Base-by-base conservation (phyloP, 2,329 filamentous ascomycete species). In the Escovopsis sp. region DNA sequence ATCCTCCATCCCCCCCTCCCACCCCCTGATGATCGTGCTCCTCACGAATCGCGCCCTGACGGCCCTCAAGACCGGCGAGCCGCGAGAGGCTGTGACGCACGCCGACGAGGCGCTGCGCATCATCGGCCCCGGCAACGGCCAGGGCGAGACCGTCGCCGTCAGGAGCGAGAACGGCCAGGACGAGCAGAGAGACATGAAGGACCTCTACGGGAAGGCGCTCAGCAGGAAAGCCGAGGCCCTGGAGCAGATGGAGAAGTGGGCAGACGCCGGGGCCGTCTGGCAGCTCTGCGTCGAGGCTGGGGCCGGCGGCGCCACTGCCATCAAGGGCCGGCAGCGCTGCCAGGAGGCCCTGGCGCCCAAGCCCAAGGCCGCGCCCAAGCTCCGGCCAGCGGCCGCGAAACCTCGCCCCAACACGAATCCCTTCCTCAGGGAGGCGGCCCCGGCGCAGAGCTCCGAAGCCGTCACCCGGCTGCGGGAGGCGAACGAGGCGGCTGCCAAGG, bases 151-250 rank as follows among this genome's bases (percentile, higher is more conserved):
- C 6, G 85, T 98, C 36, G 71, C 81, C 18, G 67, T 94, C 0
- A 71, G 69, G 23, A 71, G 69, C 19, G 65, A 67, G 6, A 73
- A 72, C 43, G 64, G 67, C n/a, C 64, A 64, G 35, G 72, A 78
- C 32, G 71, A 80, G 43, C 66, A 67, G 18, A 91, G 93, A 51
- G 82, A 89, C 39, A 94, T 98, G 85, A 82, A 77, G 48, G 88
- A 94, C 15, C 84, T 94, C 48, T 96, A 83, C 56, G 88, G 86
- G 42, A 98, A 96, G 61, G 89, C 89, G 0, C 66, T 96, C 28
- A 89, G 85, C 64, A 82, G 91, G 42, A 96, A 96, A 66, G 91
- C 91, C 1, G 91, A 98, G 63, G 91, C 87, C 1, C 70, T 96
- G 7, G 91, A 98, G 60, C 83, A 94, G 56, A 82, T 98, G 70